Evolutionary conservation across 2,329 filamentous ascomycete genomes (phyloP), one percentile per base, ranked within the genome.

Genomic region (Fusarium devonianum): DNA sequence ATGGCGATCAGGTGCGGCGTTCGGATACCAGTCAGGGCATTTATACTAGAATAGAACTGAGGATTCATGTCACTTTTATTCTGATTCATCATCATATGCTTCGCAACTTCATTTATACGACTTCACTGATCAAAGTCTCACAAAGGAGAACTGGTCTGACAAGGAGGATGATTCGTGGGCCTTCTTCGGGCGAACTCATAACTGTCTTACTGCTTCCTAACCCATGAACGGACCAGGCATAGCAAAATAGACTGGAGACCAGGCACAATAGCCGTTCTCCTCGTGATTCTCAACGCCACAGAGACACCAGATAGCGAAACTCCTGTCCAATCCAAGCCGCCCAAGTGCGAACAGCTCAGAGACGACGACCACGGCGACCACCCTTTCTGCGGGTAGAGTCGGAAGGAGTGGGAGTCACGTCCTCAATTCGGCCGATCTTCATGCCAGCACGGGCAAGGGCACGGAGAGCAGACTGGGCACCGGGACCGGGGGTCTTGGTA

Each of bases 331-430:
- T 61, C 64, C 62, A 67, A 66, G 60, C 60, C 54, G 62, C 53
- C 59, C 51, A 66, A 47, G 39, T 42, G 50, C 41, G 54, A 60
- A 51, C 28, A 56, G 59, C 80, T 90, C 84, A 99, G 80, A 99
- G 90, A 96, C 94, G 93, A 83, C 94, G 94, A 97, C 94, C 94
- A 90, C 94, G 93, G 82, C 94, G 92, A 97, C 94, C 94, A 84
- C 94, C 94, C 92, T 99, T 99, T 84, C 93, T 92, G 82, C 94
- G 90, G 74, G 94, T 99, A 78, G 91, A 96, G 82, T 99, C 94
- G 79, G 94, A 99, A 71, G 95, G 94, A 58, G 94, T 99, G 71
- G 94, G 94, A 71, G 95, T 99, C 65, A 99, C 94, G 78, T 99
- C 94, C 89, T 99, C 94, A 73, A 99, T 99, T 75, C 94, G 90